Percentiles rank a stretch among this genome's conserved stretches.
phyloP scores from a whole-genome alignment of 1,284 basidiomycete species.

The Malassezia vespertilionis region DNA sequence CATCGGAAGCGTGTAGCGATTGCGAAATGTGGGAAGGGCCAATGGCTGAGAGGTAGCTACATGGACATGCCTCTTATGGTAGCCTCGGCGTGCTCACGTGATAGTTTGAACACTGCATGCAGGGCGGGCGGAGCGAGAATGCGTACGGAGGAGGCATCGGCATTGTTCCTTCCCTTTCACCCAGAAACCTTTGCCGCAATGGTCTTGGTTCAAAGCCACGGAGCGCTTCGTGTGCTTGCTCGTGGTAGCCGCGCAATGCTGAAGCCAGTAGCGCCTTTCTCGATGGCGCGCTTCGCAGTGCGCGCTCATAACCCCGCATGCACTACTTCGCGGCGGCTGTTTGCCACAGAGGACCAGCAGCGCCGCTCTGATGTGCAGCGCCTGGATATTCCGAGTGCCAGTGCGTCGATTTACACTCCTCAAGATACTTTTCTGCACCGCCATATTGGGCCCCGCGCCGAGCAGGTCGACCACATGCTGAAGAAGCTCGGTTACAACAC shows the following conservation, averaged over 20 bases:
- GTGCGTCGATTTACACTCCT: constrained; percentile 26
- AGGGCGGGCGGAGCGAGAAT: not conserved
- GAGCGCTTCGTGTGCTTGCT: not conserved
- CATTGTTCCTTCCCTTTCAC: not conserved
- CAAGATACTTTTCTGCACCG: constrained; percentile 39
- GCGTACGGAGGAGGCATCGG: not conserved
- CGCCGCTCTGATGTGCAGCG: constrained; percentile 1
- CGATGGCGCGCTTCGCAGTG: too few relatives aligned
- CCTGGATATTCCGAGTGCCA: constrained; percentile 1
- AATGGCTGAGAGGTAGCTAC: too few relatives aligned
- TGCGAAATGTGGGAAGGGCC: too few relatives aligned
- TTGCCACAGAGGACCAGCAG: too few relatives aligned
- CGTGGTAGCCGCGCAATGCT: too few relatives aligned
- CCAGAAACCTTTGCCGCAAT: not conserved
- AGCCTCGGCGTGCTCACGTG: constrained; percentile 15
- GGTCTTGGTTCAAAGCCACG: not conserved
- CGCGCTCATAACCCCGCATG: too few relatives aligned
- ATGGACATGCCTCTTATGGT: constrained; percentile 7
- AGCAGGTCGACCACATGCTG: constrained; percentile 34
- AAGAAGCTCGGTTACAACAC: constrained; percentile 34
- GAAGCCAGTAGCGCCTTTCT: too few relatives aligned
- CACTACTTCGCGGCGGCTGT: too few relatives aligned
- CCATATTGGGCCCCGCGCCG: constrained; percentile 39
- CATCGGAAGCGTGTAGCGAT: too few relatives aligned
- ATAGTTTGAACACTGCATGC: too few relatives aligned